phyloP scores from a whole-genome alignment of 495 filamentous ascomycete species.

The Penicillium manginii region DNA sequence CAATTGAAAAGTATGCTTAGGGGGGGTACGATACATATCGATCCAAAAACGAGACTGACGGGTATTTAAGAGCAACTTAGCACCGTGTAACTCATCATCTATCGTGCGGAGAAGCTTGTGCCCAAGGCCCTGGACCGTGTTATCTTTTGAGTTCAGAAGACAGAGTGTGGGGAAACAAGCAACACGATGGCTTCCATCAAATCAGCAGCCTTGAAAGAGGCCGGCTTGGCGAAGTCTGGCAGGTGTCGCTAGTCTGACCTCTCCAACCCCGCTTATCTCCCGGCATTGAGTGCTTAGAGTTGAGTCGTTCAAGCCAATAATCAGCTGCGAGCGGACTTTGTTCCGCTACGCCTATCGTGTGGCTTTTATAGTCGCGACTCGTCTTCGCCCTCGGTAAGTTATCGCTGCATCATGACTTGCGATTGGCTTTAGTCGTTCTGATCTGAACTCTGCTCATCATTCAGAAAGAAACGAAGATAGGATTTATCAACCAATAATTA shows the following conservation, averaged over 20 bases:
- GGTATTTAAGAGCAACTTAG: not conserved
- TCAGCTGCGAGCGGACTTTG: not conserved
- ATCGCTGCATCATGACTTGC: too few species aligned
- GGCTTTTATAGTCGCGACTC: not conserved
- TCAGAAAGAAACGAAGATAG: too few species aligned
- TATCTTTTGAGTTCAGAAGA: conserved; percentile 11
- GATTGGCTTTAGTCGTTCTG: too few species aligned
- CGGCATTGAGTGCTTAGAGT: not conserved
- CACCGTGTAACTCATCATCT: not conserved
- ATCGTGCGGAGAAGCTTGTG: not conserved
- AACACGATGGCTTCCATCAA: conserved; percentile 18
- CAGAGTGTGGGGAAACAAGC: conserved; percentile 10
- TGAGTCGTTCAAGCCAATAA: not conserved
- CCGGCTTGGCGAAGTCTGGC: conserved; percentile 21
- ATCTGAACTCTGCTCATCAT: too few species aligned
- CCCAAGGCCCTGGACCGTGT: not conserved
- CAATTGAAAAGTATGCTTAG: not conserved
- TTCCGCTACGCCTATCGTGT: conserved; percentile 2
- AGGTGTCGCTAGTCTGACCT: not conserved
- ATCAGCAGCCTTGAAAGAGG: conserved; percentile 22
- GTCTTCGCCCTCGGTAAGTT: too few species aligned
- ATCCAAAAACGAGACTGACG: not conserved
- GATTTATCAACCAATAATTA: too few species aligned
- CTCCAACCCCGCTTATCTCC: conserved; percentile 23
- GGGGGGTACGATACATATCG: not conserved